Percentiles rank a stretch among this genome's conserved stretches.
Conservation (phyloP, 805 yeast species). For the Candida peoriensis region DNA sequence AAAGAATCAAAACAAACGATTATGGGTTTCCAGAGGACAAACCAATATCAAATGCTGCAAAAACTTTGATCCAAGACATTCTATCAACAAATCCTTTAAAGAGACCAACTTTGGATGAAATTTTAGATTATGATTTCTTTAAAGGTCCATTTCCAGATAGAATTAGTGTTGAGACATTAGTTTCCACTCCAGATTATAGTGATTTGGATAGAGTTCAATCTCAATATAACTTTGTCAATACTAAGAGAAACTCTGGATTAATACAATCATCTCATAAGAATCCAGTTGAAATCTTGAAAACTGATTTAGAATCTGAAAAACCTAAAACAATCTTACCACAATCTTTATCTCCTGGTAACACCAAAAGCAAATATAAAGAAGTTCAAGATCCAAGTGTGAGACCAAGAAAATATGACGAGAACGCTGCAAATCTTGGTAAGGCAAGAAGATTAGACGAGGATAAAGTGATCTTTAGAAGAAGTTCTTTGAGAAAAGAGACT, state of each 20-base stretch:
- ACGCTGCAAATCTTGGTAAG: conserved; percentile 29
- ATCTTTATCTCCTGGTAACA: conserved; percentile 89
- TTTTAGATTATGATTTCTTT: conserved; percentile 83
- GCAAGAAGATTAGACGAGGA: conserved; percentile 35
- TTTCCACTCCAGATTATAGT: conserved; percentile 54
- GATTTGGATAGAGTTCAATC: conserved; percentile 57
- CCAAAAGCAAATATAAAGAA: conserved; percentile 81
- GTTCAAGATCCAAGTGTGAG: conserved; percentile 24
- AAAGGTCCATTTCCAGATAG: conserved; percentile 76
- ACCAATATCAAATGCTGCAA: conserved; percentile 65
- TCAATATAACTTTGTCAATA: conserved; percentile 57
- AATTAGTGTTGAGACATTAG: conserved; percentile 58
- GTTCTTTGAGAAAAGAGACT: conserved; percentile 8
- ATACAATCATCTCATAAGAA: conserved; percentile 41
- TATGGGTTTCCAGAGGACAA: conserved; percentile 72
- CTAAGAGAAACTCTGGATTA: conserved; percentile 62
- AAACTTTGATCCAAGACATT: conserved; percentile 62
- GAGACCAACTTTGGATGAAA: conserved; percentile 78
- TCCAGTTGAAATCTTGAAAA: conserved; percentile 65
- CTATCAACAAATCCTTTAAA: conserved; percentile 71
- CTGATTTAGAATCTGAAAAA: conserved; percentile 65
- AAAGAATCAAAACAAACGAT: conserved; percentile 80
- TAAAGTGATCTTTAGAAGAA: too few relatives aligned
- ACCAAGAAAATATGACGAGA: conserved; percentile 27
- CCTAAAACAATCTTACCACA: conserved; percentile 74